These are phyloP conservation scores for Cladophialophora bantiana DNA, from an alignment of 2,329 filamentous ascomycete genomes.

Conservation along the genomic window DNA sequence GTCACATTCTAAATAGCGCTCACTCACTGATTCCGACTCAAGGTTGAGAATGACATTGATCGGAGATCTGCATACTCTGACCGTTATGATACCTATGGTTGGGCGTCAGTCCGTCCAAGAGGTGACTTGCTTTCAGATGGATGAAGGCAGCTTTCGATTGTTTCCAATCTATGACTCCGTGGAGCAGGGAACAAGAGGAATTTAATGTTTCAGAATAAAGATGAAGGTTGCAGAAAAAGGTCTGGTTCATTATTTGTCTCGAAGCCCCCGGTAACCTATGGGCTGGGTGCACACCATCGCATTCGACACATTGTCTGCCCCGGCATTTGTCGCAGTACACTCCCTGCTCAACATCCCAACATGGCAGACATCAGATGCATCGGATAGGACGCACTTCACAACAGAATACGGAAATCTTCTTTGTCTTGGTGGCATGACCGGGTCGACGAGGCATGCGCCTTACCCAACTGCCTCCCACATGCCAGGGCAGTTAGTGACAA, in stretches of 20 bases:
- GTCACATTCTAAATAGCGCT: neutral
- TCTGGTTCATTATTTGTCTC: neutral
- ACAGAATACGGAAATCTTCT: neutral
- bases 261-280: neutral
- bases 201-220: neutral
- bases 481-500: constrained; percentile 15
- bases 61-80: neutral
- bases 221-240: neutral
- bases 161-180: neutral
- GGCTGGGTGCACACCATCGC: neutral
- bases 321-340: neutral
- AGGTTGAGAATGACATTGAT: neutral
- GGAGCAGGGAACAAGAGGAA: neutral
- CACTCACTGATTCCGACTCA: neutral
- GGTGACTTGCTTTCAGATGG: neutral
- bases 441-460: neutral
- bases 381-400: neutral
- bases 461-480: neutral
- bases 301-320: neutral
- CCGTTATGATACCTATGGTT: neutral
- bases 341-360: neutral
- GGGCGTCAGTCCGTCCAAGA: neutral
- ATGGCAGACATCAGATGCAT: neutral
- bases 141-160: neutral
- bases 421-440: neutral